These are phyloP conservation scores for Smallanthus sonchifolius DNA, from an alignment of 129 eudicot species.

Conservation along the genomic window DNA sequence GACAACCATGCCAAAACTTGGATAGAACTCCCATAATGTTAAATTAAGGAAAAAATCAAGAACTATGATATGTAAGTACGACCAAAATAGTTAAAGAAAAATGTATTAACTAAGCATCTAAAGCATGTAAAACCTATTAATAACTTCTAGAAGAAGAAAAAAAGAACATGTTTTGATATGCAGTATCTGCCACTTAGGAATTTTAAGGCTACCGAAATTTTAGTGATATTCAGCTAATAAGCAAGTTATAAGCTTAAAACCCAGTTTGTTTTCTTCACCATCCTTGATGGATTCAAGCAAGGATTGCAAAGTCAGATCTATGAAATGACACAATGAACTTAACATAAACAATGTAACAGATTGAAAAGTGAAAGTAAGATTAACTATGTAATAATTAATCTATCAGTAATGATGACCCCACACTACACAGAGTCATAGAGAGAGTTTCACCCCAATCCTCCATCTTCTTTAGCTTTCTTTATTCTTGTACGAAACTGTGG, in stretches of 20 bases:
- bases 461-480: conserved; percentile 32
- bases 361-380: neutral
- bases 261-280: neutral
- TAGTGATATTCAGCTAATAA: neutral
- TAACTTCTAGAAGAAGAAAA: too few relatives aligned
- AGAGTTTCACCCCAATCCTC: conserved; percentile 67
- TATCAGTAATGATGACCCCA: neutral
- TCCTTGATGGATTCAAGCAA: neutral
- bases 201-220: neutral
- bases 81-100: neutral
- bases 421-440: neutral
- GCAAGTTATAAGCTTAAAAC: neutral
- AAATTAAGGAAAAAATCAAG: neutral
- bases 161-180: neutral
- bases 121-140: neutral
- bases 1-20: neutral
- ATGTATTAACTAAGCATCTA: neutral
- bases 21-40: neutral
- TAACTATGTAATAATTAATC: neutral
- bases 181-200: neutral
- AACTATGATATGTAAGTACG: neutral
- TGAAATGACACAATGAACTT: neutral
- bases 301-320: neutral
- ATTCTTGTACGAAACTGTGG: conserved; percentile 1
- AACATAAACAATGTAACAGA: neutral